phyloP scores from a whole-genome alignment of 345 rosid species.

The Pelargonium nanum region DNA sequence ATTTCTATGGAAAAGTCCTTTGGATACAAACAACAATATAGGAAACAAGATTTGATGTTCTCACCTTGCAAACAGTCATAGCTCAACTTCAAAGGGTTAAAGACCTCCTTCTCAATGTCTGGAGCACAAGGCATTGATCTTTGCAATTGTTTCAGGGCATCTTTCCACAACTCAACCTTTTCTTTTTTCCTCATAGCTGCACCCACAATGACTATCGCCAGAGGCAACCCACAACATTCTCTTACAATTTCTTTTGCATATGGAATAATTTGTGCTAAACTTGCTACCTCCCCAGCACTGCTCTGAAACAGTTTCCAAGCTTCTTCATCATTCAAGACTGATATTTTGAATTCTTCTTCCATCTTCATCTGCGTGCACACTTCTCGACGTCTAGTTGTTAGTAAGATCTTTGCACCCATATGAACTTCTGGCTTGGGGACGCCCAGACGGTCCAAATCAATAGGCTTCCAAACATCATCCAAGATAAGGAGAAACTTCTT shows the following conservation, averaged over 20 bases:
- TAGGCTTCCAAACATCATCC: constrained; percentile 25
- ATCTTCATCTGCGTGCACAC: constrained; percentile 13
- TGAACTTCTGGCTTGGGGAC: constrained; percentile 12
- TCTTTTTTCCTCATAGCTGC: constrained; percentile 28
- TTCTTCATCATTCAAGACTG: constrained; percentile 13
- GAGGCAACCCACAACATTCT: constrained; percentile 39
- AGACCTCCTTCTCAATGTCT: constrained; percentile 28
- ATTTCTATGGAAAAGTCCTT: constrained; percentile 27
- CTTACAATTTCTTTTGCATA: constrained; percentile 16
- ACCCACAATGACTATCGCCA: constrained; percentile 35
- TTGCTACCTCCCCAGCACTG: constrained; percentile 12
- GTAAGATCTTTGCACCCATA: constrained; percentile 12
- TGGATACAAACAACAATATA: constrained; percentile 29
- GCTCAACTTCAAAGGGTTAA: constrained; percentile 29
- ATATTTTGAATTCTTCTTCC: constrained; percentile 13
- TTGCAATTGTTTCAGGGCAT: constrained; percentile 24
- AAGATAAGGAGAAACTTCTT: constrained; percentile 22
- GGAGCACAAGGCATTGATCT: constrained; percentile 19
- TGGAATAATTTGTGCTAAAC: constrained; percentile 16
- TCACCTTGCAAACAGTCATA: constrained; percentile 17
- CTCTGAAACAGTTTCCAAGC: constrained; percentile 18
- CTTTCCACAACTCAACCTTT: constrained; percentile 23
- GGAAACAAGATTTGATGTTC: constrained; percentile 10
- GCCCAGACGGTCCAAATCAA: constrained; percentile 15
- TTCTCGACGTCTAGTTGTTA: constrained; percentile 14